These are phyloP conservation scores for Monosporascus cannonballus DNA, from an alignment of 2,329 filamentous ascomycete species.

Conservation along the genomic window DNA sequence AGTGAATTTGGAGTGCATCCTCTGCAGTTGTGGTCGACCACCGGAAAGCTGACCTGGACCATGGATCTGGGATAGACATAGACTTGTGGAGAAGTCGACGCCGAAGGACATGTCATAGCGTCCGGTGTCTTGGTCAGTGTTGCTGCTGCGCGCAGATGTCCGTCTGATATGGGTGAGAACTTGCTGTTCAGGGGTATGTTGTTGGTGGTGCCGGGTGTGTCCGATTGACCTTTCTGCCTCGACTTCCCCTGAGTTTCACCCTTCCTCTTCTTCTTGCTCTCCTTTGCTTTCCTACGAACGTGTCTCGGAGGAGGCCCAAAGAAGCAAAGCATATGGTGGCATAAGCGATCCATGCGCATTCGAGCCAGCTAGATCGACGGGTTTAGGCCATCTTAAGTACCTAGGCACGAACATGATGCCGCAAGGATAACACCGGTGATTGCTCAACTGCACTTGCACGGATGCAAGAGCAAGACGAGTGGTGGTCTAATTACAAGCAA, in stretches of 20 bases:
- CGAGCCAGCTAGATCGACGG: not conserved
- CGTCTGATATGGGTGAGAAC: not conserved
- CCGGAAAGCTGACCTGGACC: conserved; percentile 17
- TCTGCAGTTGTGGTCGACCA: conserved; percentile 18
- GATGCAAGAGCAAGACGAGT: too few species aligned
- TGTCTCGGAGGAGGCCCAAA: not conserved
- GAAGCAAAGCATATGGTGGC: not conserved
- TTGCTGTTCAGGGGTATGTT: not conserved
- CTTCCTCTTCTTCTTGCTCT: not conserved
- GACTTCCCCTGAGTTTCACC: not conserved
- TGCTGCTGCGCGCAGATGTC: not conserved
- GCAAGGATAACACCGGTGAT: too few species aligned
- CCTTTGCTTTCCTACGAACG: not conserved
- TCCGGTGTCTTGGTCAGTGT: not conserved
- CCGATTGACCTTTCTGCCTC: not conserved
- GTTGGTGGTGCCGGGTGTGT: not conserved
- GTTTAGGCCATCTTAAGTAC: too few species aligned
- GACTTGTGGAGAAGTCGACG: conserved; percentile 1
- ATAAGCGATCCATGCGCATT: not conserved
- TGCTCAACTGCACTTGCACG: too few species aligned
- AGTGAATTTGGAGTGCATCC: not conserved
- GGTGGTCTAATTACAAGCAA: too few species aligned
- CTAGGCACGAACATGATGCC: too few species aligned
- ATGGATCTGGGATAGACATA: conserved; percentile 17
- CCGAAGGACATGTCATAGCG: not conserved